Percentiles rank a stretch among this genome's conserved stretches.
phyloP scores from a whole-genome alignment of 331 rosid genomes.

The Acacia pycnantha region DNA sequence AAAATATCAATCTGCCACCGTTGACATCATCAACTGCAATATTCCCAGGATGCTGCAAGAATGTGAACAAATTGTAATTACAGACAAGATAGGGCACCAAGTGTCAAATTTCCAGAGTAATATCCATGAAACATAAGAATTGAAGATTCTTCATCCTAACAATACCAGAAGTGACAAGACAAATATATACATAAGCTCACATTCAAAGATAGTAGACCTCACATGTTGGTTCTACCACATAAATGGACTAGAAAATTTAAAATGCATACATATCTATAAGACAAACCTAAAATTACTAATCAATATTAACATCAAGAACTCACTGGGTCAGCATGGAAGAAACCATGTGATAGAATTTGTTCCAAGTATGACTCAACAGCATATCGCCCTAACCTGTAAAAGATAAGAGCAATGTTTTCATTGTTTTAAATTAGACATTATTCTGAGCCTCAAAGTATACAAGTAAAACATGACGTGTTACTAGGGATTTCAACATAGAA shows the following conservation, averaged over 20 bases:
- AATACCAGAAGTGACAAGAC: not conserved
- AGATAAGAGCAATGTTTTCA: not conserved
- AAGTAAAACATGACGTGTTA: not conserved
- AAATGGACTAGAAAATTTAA: not conserved
- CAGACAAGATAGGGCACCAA: not conserved
- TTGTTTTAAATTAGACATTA: not conserved
- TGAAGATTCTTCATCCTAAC: not conserved
- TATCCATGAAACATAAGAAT: not conserved
- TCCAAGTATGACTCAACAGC: constrained; percentile 99
- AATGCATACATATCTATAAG: not conserved
- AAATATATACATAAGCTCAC: not conserved
- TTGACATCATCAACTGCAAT: constrained; percentile 98
- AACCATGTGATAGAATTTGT: constrained; percentile 96
- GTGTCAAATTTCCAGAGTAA: not conserved
- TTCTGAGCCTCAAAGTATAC: not conserved
- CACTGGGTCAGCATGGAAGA: constrained; percentile 99
- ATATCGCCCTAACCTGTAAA: constrained; percentile 76
- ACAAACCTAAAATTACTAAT: not conserved
- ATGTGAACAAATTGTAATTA: constrained; percentile 1
- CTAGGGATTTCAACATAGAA: not conserved
- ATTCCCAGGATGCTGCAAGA: constrained; percentile 95
- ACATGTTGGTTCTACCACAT: not conserved
- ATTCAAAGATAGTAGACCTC: not conserved
- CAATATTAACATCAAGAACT: constrained; percentile 35
- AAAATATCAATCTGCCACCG: constrained; percentile 99